A percentile compares a stretch with the other conserved stretches of the same genome.
These are phyloP conservation scores for Sphaerostilbella broomeana DNA, from an alignment of 2,329 filamentous ascomycete species.

Conservation along the genomic window DNA sequence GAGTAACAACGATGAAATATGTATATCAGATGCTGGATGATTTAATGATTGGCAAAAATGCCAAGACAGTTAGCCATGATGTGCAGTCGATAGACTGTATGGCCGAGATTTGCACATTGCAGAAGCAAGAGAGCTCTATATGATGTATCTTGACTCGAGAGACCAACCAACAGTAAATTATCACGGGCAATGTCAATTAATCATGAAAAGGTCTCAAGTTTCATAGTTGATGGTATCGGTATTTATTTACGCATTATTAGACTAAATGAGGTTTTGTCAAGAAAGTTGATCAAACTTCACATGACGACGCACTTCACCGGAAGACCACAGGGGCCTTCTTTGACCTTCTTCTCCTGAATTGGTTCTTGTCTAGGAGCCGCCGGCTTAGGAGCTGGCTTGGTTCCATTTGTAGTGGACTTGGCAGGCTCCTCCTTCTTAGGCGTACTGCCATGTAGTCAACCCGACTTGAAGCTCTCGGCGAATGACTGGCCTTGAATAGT, in stretches of 20 bases:
- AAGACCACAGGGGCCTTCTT: constrained; percentile 67
- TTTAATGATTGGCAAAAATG: constrained; percentile 16
- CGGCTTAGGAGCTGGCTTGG: constrained; percentile 7
- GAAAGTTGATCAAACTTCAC: constrained; percentile 34
- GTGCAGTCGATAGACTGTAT: constrained; percentile 25
- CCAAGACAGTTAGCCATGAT: constrained; percentile 19
- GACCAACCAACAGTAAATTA: too few species aligned
- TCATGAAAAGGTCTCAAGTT: too few species aligned
- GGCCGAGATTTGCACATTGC: constrained; percentile 24
- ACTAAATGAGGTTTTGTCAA: not conserved
- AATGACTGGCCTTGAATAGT: constrained; percentile 78
- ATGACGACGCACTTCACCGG: constrained; percentile 67
- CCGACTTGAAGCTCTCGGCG: constrained; percentile 66
- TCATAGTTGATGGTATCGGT: too few species aligned
- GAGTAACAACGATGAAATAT: constrained; percentile 22
- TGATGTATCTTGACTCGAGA: too few species aligned
- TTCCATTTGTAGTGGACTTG: constrained; percentile 20
- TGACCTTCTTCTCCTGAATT: constrained; percentile 3
- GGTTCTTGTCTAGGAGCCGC: constrained; percentile 12
- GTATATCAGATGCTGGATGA: constrained; percentile 24
- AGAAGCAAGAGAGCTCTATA: constrained; percentile 19
- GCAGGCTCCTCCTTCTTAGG: constrained; percentile 23
- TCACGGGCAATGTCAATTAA: too few species aligned
- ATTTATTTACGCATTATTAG: constrained; percentile 14
- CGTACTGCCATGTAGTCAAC: constrained; percentile 68